These are phyloP conservation scores for Penicillium desertorum DNA, from an alignment of 495 filamentous ascomycete species.

Conservation along the genomic window DNA sequence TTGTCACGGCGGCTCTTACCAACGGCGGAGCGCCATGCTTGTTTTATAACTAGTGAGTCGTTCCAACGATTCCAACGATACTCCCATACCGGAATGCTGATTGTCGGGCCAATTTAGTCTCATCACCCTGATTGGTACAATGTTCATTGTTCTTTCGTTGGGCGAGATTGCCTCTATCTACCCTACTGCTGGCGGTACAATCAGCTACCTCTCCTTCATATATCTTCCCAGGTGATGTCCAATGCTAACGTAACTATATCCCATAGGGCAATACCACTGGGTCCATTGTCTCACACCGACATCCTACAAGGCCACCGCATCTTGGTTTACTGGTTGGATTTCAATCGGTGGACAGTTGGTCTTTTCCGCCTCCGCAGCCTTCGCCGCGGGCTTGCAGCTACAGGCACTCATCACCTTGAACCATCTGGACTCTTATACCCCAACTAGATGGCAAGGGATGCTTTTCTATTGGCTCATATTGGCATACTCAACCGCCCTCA, in stretches of 20 bases:
- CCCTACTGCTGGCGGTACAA: slow-evolving; percentile 29
- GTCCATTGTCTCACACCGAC: slow-evolving; percentile 25
- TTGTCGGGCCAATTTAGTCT: slow-evolving; percentile 3
- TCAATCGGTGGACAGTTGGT: slow-evolving; percentile 35
- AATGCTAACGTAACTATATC: neutral
- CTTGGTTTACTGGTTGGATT: slow-evolving; percentile 32
- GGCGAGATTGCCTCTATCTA: slow-evolving; percentile 29
- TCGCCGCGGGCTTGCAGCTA: slow-evolving; percentile 25
- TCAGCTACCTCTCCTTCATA: neutral
- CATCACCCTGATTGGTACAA: slow-evolving; percentile 23
- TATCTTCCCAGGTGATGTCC: neutral
- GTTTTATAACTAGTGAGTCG: slow-evolving; percentile 34
- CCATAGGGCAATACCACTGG: slow-evolving; percentile 29
- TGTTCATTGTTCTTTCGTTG: slow-evolving; percentile 26
- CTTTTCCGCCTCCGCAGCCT: slow-evolving; percentile 32
- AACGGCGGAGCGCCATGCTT: slow-evolving; percentile 35
- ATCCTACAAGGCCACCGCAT: slow-evolving; percentile 21
- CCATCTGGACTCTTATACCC: slow-evolving; percentile 22
- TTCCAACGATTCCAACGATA: neutral
- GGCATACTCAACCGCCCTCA: slow-evolving; percentile 20
- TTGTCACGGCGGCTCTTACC: slow-evolving; percentile 24
- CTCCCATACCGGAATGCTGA: neutral
- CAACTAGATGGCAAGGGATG: slow-evolving; percentile 27
- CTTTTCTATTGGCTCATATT: slow-evolving; percentile 27
- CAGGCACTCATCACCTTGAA: slow-evolving; percentile 29